These are phyloP conservation scores for Trichophyton verrucosum DNA, from an alignment of 2,329 filamentous ascomycete genomes.

Conservation along the genomic window DNA sequence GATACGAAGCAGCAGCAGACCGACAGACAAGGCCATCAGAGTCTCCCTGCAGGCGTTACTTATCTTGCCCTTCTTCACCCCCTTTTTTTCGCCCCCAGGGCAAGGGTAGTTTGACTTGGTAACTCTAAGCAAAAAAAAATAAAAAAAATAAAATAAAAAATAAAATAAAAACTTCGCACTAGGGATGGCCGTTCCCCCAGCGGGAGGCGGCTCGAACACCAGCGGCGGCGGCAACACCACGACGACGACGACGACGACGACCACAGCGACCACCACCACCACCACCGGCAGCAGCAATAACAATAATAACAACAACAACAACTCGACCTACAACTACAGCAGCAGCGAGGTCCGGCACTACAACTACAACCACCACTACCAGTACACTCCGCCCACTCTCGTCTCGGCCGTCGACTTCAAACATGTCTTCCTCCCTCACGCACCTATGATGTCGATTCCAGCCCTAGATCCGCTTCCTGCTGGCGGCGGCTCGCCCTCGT, in stretches of 20 bases:
- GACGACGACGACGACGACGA: neutral
- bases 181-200: neutral
- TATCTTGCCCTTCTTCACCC: too few species aligned
- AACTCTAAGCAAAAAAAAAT: too few species aligned
- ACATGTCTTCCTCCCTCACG: conserved; percentile 18
- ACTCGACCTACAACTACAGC: neutral
- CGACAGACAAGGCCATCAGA: too few species aligned
- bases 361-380: conserved; percentile 3
- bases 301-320: neutral
- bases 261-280: neutral
- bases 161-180: too few species aligned
- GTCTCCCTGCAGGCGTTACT: too few species aligned
- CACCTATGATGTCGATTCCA: conserved; percentile 15
- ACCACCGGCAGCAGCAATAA: neutral
- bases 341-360: neutral
- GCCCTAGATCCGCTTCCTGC: conserved; percentile 10
- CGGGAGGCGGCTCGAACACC: neutral
- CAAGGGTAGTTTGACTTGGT: too few species aligned
- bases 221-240: neutral
- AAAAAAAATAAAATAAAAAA: too few species aligned
- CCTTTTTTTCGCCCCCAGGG: too few species aligned
- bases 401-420: conserved; percentile 6
- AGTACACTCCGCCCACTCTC: conserved; percentile 2
- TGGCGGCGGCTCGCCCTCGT: conserved; percentile 23
- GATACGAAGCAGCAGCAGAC: too few species aligned